A percentile compares a stretch with the other conserved stretches of the same genome.
phyloP scores from a whole-genome alignment of 495 filamentous ascomycete species.

The Penicillium ucsense region DNA sequence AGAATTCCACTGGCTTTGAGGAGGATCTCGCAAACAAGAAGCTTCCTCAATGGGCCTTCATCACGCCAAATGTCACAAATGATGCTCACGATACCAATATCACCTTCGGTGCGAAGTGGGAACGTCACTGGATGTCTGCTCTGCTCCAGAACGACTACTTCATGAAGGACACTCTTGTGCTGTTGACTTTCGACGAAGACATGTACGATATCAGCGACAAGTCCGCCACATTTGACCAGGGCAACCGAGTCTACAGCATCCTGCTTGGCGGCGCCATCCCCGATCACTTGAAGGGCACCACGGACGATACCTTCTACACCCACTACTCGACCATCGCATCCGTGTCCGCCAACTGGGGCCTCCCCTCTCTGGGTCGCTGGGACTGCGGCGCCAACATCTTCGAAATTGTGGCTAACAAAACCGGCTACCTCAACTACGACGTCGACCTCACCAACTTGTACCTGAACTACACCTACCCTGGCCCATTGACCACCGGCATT shows the following conservation, averaged over 20 bases:
- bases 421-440: slow-evolving; percentile 45
- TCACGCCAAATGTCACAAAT: slow-evolving; percentile 4
- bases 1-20: slow-evolving; percentile 7
- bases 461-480: slow-evolving; percentile 37
- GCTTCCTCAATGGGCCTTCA: slow-evolving; percentile 7
- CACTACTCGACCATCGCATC: slow-evolving; percentile 6
- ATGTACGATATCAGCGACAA: background rate
- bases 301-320: slow-evolving; percentile 2
- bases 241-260: slow-evolving; percentile 1
- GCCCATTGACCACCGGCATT: slow-evolving; percentile 12
- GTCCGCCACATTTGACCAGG: too few species aligned
- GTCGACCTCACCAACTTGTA: slow-evolving; percentile 35
- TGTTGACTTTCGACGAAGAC: slow-evolving; percentile 6
- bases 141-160: slow-evolving; percentile 3
- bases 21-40: slow-evolving; percentile 6
- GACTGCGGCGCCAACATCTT: slow-evolving; percentile 41
- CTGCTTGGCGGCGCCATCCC: slow-evolving; percentile 5
- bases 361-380: slow-evolving; percentile 2
- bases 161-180: slow-evolving; percentile 5
- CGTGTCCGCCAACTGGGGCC: slow-evolving; percentile 4
- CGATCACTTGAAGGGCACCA: slow-evolving; percentile 1
- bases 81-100: slow-evolving; percentile 5
- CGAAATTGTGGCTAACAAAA: slow-evolving; percentile 46
- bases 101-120: slow-evolving; percentile 2
- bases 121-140: slow-evolving; percentile 5